Evolutionary conservation across 306 rosid genomes (phyloP).

Genomic region (Gynostemma pentaphyllum): DNA sequence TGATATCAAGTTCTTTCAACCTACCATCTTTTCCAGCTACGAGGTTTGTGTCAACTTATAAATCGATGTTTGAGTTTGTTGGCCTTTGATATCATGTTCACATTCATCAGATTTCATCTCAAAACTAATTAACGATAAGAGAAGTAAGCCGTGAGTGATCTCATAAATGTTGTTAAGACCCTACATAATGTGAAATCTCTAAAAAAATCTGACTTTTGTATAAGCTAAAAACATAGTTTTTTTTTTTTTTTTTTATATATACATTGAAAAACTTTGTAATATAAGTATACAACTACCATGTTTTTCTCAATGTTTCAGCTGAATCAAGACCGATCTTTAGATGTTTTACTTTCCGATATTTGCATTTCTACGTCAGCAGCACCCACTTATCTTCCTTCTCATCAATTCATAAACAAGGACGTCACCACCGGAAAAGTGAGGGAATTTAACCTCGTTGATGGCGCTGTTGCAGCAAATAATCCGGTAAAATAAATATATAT

Average conservation of each 20-base stretch:
- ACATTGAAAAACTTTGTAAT: neutral
- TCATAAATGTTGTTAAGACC: no score
- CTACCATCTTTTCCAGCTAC: slow-evolving; percentile 26
- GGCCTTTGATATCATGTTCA: neutral
- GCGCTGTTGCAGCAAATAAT: slow-evolving; percentile 35
- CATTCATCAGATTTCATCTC: no score
- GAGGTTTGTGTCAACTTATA: no score
- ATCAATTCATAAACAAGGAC: slow-evolving; percentile 18
- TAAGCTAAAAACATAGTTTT: no score
- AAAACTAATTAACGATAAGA: no score
- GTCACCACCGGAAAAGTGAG: neutral
- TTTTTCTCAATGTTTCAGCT: slow-evolving; percentile 10
- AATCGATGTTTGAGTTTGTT: no score
- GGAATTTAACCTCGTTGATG: slow-evolving; percentile 35
- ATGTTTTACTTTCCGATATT: slow-evolving; percentile 31
- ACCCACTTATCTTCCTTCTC: slow-evolving; percentile 10
- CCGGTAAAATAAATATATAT: slow-evolving; percentile 18
- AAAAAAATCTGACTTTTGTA: no score
- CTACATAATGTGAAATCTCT: no score
- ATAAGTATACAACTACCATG: neutral
- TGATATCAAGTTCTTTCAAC: slow-evolving; percentile 28
- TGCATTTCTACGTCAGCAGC: slow-evolving; percentile 33
- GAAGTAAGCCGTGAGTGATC: no score
- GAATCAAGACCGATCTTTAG: slow-evolving; percentile 6
- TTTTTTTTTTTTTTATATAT: neutral